Percentiles rank a stretch among this genome's conserved stretches.
phyloP scores from a whole-genome alignment of 768 basidiomycete genomes.

The Pisolithus tinctorius region DNA sequence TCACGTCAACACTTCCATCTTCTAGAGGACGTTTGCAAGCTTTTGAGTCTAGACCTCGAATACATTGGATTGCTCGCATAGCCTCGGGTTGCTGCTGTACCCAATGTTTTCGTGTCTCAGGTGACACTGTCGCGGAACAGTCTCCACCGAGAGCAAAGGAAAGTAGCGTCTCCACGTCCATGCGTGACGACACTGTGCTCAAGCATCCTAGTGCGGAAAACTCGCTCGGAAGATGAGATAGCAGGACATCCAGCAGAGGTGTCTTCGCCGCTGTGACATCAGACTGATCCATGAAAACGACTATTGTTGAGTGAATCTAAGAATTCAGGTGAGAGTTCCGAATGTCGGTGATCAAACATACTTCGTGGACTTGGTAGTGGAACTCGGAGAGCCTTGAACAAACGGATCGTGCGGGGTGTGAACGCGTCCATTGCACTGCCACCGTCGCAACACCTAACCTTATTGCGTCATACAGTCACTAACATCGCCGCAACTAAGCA shows the following conservation, averaged over 20 bases:
- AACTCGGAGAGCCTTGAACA: too few relatives aligned
- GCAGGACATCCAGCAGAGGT: conserved; percentile 20
- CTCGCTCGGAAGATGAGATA: conserved; percentile 13
- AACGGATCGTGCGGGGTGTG: too few relatives aligned
- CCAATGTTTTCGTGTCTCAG: conserved; percentile 18
- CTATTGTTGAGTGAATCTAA: not conserved
- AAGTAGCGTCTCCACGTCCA: conserved; percentile 19
- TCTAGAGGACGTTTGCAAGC: conserved; percentile 20
- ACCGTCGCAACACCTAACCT: too few relatives aligned
- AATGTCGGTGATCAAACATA: conserved; percentile 27
- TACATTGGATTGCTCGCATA: conserved; percentile 15
- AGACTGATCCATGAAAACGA: not conserved
- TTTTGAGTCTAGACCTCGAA: conserved; percentile 1
- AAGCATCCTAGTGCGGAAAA: conserved; percentile 6
- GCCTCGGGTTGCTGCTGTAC: conserved; percentile 15
- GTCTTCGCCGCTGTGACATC: conserved; percentile 3
- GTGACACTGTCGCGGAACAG: conserved; percentile 12
- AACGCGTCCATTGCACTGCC: too few relatives aligned
- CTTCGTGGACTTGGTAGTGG: too few relatives aligned
- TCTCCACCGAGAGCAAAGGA: conserved; percentile 24
- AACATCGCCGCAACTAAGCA: too few relatives aligned
- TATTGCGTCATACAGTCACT: too few relatives aligned
- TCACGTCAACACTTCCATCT: conserved; percentile 6
- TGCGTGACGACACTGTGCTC: conserved; percentile 3
- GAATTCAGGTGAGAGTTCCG: not conserved